Conservation (phyloP, 805 yeast genomes). For the Hanseniaspora nectarophila region DNA sequence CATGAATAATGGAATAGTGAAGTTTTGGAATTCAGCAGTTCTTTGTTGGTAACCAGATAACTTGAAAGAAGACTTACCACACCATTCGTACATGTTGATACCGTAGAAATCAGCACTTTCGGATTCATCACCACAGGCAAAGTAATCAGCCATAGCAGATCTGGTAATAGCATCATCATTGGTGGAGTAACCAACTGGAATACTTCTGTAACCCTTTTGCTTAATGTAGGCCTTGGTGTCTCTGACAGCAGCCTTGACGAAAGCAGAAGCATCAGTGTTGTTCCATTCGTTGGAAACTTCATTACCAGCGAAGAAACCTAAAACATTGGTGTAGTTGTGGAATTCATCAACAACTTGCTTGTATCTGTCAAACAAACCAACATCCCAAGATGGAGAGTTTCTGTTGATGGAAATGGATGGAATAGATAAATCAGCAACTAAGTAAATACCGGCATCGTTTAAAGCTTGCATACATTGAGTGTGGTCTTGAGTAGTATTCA, state of each 20-base stretch:
- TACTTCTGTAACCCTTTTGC: conserved; percentile 47
- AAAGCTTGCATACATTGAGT: conserved; percentile 54
- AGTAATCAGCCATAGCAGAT: conserved; percentile 58
- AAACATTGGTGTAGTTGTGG: conserved; percentile 55
- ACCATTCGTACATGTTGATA: conserved; percentile 84
- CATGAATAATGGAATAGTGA: conserved; percentile 64
- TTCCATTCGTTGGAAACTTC: conserved; percentile 59
- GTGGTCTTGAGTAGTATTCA: conserved; percentile 54
- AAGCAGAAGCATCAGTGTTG: conserved; percentile 67
- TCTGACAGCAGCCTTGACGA: conserved; percentile 73
- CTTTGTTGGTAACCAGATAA: conserved; percentile 55
- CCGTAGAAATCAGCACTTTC: conserved; percentile 71
- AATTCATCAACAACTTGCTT: conserved; percentile 56
- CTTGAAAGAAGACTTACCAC: conserved; percentile 50
- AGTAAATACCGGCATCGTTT: conserved; percentile 65
- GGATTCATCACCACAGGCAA: conserved; percentile 58
- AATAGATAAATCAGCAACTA: conserved; percentile 66
- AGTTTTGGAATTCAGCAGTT: conserved; percentile 51
- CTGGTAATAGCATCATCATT: conserved; percentile 62
- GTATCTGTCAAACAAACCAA: conserved; percentile 54
- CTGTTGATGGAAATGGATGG: conserved; percentile 56
- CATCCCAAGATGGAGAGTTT: conserved; percentile 49
- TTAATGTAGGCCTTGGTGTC: conserved; percentile 60
- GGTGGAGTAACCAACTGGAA: conserved; percentile 76
- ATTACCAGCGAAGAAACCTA: conserved; percentile 80